Evolutionary conservation across 768 basidiomycete genomes (phyloP), one percentile per base, ranked within the genome.

Genomic region (Suillus discolor): DNA sequence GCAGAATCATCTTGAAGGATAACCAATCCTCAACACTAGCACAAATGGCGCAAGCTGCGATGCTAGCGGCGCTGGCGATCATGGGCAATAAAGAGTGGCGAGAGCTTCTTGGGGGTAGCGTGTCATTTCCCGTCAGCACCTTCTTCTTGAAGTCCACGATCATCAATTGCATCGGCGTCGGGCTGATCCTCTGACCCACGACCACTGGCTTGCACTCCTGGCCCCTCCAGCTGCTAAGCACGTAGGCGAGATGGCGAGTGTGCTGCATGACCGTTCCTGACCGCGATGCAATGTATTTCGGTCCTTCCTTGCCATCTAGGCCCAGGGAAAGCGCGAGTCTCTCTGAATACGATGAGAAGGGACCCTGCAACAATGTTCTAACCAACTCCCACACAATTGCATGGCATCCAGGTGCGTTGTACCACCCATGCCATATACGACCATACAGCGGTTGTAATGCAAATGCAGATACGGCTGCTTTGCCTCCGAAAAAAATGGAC

Each of bases 231-330:
- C 45, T 61, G 25, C 41, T 38, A 25, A 42, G 89, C 81, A 77
- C 91, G 86, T 53, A 77, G 81, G 28, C 92, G 87, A 71, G 84
- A 73, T 20, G 86, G 78, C 62, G 84, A 80, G 72, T 85, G 81
- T 42, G 77, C 71, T n/a, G 75, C 1, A 78, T 70, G 74, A 66
- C 80, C 82, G 67, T 91, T 74, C 75, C 90, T 82, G 57, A 94
- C 77, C 31, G 87, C 69, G 92, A 88, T 0, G 90, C 87, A 66
- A 92, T 87, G 75, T 85, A 94, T 71, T 92, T 93, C 57, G 91
- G 92, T 1, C 77, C 77, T 13, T 61, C 66, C 55, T 34, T 57
- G 4, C 62, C 44, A 31, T 66, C 69, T 34, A 65, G 12, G 20
- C 66, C 69, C 6, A 78, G 66, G 20, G 75, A 28, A 1, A 57